Base-by-base conservation (phyloP, 177 flowering plant genomes). In the Vitis hybrid region DNA sequence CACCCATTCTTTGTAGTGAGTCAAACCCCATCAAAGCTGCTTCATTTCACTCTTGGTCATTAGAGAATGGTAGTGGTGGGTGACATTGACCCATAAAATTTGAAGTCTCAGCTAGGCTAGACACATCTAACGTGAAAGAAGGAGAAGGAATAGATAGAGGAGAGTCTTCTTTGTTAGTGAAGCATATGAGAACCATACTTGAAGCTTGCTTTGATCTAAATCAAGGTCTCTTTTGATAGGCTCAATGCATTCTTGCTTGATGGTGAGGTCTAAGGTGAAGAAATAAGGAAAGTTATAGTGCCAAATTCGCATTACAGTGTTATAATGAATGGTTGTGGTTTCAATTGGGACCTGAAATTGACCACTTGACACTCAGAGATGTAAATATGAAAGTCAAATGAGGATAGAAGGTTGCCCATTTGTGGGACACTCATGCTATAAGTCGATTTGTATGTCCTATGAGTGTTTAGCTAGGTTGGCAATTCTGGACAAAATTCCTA, bases 161-260 rank as follows among this genome's bases (percentile, higher is more conserved):
- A 21, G 24, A 21, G 24, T 21, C 24, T 21, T 21, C 24, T 21
- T 21, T 21, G 2, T 21, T 21, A 21, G 24, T 21, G 24, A 21
- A 92, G 65, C 98, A 97, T 14, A 90, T 90, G 15, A 80, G 83
- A 65, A 75, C 80, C 78, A 76, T 94, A 49, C 98, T 97, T 0
- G 91, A 91, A 65, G 88, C 91, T 55, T 5, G 27, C 72, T 8
- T 9, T 94, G 75, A 90, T 91, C 70, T 97, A 94, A 78, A 86
- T 84, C 41, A 88, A 83, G 75, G 94, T 94, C 17, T 91, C 94
- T 0, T 79, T 91, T 30, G 86, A 92, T 64, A 80, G 98, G 17
- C 83, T 94, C 17, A 75, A 85, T 55, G 51, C 52, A 0, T 92
- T 89, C 64, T 65, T 94, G 75, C 68, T 84, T 14, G 94, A 81